These are phyloP conservation scores for Acer campestre DNA, from an alignment of 345 rosid species.

Conservation along the genomic window DNA sequence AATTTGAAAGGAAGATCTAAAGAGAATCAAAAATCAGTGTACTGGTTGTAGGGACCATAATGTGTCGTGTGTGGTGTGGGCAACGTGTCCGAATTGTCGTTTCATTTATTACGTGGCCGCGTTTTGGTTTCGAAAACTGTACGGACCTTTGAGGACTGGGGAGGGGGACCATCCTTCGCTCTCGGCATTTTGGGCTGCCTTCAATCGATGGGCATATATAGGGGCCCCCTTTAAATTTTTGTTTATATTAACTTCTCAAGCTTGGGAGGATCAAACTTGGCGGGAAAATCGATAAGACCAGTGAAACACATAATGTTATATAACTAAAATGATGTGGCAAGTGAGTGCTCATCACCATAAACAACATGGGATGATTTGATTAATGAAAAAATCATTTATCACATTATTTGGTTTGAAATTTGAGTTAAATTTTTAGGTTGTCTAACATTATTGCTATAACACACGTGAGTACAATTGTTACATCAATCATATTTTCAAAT, in stretches of 20 bases:
- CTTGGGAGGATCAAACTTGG: not conserved
- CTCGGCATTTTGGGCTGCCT: not conserved
- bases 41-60: not conserved
- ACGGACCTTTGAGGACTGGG: not conserved
- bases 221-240: not conserved
- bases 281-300: not conserved
- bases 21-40: not conserved
- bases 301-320: no score
- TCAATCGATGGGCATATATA: not conserved
- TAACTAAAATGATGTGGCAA: no score
- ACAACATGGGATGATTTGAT: no score
- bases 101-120: conserved; percentile 21
- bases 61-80: not conserved
- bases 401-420: no score
- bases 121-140: not conserved
- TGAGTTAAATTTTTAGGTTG: no score
- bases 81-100: conserved; percentile 21
- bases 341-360: no score
- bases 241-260: no score
- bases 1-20: not conserved
- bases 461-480: no score
- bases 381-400: no score
- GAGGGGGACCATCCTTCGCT: not conserved
- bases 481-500: no score
- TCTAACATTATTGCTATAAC: no score